Base-by-base conservation (phyloP, 768 basidiomycete genomes). In the Lyophyllum decastes region DNA sequence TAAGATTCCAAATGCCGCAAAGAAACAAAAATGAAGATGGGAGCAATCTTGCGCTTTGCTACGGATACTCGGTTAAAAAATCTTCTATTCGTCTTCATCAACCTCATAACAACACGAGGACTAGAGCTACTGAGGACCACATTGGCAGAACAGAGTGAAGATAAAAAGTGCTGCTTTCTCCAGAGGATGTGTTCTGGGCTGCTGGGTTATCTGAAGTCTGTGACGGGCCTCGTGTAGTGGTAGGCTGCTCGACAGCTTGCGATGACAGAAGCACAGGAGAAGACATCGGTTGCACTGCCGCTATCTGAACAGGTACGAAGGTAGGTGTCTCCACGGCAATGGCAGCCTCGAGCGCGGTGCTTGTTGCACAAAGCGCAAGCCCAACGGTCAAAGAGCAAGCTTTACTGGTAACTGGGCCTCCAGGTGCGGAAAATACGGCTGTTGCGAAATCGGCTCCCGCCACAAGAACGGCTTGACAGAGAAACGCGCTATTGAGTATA, bases 341-440 rank as follows among this genome's bases (percentile, higher is more conserved):
- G 19, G 55, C 55, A 49, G 55, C 17, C n/a, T 49, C 55, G 2
- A 41, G 33, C 7, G 19, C 55, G 26, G 55, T 41, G 21, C 38
- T 49, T 17, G 55, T 56, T 2, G 48, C 55, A 56, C 57, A 58
- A 24, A 58, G 35, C 38, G 57, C 57, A 16, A 58, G 57, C 21
- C 51, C 57, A 38, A 52, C 35, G 7, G 57, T 53, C 12, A 58
- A 21, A 38, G 51, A 52, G 34, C 57, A 58, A n/a, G 57, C 50
- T 25, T 17, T 40, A 2, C 47, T 27, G 17, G 51, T 58, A 10
- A 40, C 30, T n/a, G 16, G 4, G 9, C 24, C 44, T 3, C 33
- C 46, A 48, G 45, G 12, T 24, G 35, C 25, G 17, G 50, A 22
- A 22, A 27, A 34, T 16, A 25, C 35, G 4, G 33, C 45, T 12